Conservation (phyloP, 306 rosid species). For the Quercus parvula region DNA sequence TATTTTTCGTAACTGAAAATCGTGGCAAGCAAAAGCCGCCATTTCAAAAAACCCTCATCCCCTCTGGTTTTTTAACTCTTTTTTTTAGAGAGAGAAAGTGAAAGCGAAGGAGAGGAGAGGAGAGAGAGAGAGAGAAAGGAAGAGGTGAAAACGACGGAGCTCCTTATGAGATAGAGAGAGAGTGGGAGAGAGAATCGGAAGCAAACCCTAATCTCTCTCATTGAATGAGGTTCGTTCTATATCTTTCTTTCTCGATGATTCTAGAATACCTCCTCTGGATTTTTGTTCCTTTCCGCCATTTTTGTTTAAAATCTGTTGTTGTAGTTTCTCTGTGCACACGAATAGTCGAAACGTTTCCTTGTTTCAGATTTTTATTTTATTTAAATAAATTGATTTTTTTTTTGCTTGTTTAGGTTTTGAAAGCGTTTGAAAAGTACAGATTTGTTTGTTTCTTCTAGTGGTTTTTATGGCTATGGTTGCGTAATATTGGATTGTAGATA, state of each 20-base stretch:
- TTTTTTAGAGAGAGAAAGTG: neutral
- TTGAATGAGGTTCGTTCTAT: neutral
- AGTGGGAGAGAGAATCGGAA: neutral
- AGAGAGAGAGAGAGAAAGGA: too few species aligned
- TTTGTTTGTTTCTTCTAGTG: neutral
- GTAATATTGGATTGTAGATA: neutral
- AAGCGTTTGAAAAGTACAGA: too few species aligned
- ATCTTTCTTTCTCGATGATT: neutral
- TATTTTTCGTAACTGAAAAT: neutral
- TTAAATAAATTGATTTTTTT: neutral
- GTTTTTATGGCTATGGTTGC: neutral
- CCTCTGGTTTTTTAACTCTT: neutral
- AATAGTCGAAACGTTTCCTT: neutral
- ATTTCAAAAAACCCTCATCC: neutral
- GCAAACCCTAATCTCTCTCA: conserved; percentile 1
- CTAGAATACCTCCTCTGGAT: neutral
- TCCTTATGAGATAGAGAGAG: neutral
- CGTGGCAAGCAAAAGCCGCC: conserved; percentile 7
- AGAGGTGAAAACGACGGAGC: neutral
- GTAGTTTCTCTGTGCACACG: neutral
- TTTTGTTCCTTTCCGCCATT: neutral
- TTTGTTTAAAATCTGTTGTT: neutral
- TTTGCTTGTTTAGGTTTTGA: neutral
- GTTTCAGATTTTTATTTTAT: neutral
- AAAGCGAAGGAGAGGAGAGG: neutral